phyloP scores from a whole-genome alignment of 2,329 filamentous ascomycete genomes.

The Penicillium sp. region DNA sequence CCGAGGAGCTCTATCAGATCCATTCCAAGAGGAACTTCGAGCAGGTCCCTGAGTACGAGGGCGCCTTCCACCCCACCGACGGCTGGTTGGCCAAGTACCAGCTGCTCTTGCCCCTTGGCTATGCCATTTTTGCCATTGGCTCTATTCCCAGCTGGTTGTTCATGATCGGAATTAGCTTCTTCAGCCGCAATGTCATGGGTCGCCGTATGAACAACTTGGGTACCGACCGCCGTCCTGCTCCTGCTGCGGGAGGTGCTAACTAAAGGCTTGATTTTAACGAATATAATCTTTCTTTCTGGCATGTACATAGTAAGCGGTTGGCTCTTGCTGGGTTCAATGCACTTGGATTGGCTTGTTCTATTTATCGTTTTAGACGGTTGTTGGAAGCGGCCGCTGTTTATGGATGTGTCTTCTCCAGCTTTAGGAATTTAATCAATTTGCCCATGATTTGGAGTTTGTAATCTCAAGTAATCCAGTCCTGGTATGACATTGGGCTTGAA shows the following conservation, averaged over 20 bases:
- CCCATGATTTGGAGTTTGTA: not conserved
- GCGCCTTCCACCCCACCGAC: slow-evolving; percentile 58
- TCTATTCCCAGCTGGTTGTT: slow-evolving; percentile 59
- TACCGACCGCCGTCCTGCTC: slow-evolving; percentile 9
- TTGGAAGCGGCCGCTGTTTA: not conserved
- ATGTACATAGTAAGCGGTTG: slow-evolving; percentile 33
- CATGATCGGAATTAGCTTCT: slow-evolving; percentile 59
- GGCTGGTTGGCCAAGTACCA: slow-evolving; percentile 51
- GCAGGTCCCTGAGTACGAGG: slow-evolving; percentile 51
- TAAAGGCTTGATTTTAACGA: slow-evolving; percentile 10
- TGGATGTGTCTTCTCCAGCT: slow-evolving; percentile 1
- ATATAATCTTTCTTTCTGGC: slow-evolving; percentile 15
- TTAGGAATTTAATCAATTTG: slow-evolving; percentile 4
- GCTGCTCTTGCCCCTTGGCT: slow-evolving; percentile 52
- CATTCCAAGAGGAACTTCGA: slow-evolving; percentile 54
- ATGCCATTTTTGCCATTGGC: slow-evolving; percentile 52
- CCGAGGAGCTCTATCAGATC: slow-evolving; percentile 53
- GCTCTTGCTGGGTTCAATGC: slow-evolving; percentile 16
- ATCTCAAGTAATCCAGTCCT: too few species aligned
- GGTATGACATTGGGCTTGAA: too few species aligned
- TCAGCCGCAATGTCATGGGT: slow-evolving; percentile 56
- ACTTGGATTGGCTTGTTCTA: slow-evolving; percentile 10
- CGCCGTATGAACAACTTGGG: slow-evolving; percentile 22
- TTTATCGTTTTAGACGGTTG: not conserved
- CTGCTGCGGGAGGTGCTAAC: slow-evolving; percentile 22